Evolutionary conservation across 495 filamentous ascomycete genomes (phyloP), one percentile per base, ranked within the genome.

Genomic region (Penicillium maclennaniae): DNA sequence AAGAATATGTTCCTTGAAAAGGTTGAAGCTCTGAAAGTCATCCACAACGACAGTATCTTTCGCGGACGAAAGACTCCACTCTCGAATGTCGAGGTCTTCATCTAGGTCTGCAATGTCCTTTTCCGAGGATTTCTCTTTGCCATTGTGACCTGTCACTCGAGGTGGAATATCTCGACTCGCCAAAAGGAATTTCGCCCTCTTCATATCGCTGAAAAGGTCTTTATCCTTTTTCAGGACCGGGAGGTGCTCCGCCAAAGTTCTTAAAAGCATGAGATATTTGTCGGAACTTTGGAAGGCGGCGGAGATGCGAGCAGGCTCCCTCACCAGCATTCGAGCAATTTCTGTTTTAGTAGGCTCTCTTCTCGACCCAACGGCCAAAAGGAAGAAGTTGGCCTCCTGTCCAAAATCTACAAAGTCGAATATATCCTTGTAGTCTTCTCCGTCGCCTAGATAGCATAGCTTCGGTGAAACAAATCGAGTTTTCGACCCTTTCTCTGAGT

Each of bases 401-500:
- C 91, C 91, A 70, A 96, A 97, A 66, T 97, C 87, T 4, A 97
- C 90, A 69, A 96, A 99, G 65, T 97, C 91, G 56, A 97, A 96
- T 16, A 99, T 91, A 25, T 93, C 89, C 36, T 80, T 85, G 59
- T 92, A 97, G 19, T 83, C 74, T 51, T 85, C 85, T 21, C 79
- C 81, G 20, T 88, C 86, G 20, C 86, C 85, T 7, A 98, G 77
- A 69, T 93, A 96, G 61, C 87, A 91, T 28, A 81, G 69, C 23
- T 71, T 77, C 2, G 92, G 92, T 25, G 79, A 74, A 31, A 90
- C 66, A 51, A 77, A 71, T 34, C 74, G 77, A 23, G 74, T 51
- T 20, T 37, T 56, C 45, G 64, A 45, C 0, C 56, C 60, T 26
- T 75, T 76, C 47, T 71, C 68, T 15, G 54, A 55, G 14, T 54